These are phyloP conservation scores for Pezicula radicicola DNA, from an alignment of 2,329 filamentous ascomycete species.

Conservation along the genomic window DNA sequence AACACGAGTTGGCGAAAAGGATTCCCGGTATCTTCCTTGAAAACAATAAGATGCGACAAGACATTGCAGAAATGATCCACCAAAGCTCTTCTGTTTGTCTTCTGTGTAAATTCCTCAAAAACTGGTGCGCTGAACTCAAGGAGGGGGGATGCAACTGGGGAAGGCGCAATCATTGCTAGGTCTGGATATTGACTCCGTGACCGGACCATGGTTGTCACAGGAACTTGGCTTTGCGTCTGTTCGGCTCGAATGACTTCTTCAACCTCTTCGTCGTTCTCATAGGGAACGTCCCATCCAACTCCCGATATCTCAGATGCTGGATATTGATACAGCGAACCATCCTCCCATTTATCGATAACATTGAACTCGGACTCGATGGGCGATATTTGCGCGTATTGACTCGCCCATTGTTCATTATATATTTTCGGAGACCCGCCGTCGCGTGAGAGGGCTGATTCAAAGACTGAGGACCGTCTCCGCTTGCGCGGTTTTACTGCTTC, in stretches of 20 bases:
- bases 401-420: constrained; percentile 19
- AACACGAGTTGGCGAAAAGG: constrained; percentile 61
- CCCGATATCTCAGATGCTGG: constrained; percentile 13
- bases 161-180: constrained; percentile 27
- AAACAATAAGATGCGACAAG: constrained; percentile 62
- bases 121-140: constrained; percentile 50
- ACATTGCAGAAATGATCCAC: constrained; percentile 64
- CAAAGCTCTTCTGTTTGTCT: constrained; percentile 50
- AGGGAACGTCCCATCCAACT: constrained; percentile 16
- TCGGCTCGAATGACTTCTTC: constrained; percentile 22
- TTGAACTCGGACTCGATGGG: constrained; percentile 6
- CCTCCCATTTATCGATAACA: constrained; percentile 18
- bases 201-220: constrained; percentile 13
- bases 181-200: constrained; percentile 26
- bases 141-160: constrained; percentile 25
- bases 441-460: constrained; percentile 18
- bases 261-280: constrained; percentile 14
- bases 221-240: not conserved
- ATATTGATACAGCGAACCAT: constrained; percentile 15
- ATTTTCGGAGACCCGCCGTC: constrained; percentile 13
- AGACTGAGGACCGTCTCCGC: constrained; percentile 18
- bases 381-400: constrained; percentile 14
- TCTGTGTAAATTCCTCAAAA: constrained; percentile 55
- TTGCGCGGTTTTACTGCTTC: constrained; percentile 28
- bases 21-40: constrained; percentile 60